These are phyloP conservation scores for Chrysoporthe austroafricana DNA, from an alignment of 2,329 filamentous ascomycete species.

Conservation along the genomic window DNA sequence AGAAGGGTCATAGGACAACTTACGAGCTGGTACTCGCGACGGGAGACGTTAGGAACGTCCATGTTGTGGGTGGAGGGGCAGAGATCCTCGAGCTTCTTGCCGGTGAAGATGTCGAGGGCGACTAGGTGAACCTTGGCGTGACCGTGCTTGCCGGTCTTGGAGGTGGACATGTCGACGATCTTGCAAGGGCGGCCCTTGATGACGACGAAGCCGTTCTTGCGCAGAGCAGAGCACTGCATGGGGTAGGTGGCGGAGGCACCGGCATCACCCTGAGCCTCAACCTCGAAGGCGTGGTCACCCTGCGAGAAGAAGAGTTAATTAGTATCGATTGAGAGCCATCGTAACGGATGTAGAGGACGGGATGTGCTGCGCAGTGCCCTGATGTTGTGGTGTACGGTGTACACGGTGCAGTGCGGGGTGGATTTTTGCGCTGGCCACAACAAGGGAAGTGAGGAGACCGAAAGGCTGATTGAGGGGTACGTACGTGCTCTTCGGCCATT, in stretches of 20 bases:
- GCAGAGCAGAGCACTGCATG: slow-evolving; percentile 99
- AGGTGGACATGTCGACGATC: slow-evolving; percentile 99
- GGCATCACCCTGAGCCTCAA: slow-evolving; percentile 73
- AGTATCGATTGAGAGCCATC: slow-evolving; percentile 23
- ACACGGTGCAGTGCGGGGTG: slow-evolving; percentile 51
- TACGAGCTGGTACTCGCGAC: slow-evolving; percentile 93
- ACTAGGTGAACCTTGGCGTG: slow-evolving; percentile 99
- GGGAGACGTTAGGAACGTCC: slow-evolving; percentile 93
- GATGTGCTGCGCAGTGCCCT: slow-evolving; percentile 28
- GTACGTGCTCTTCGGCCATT: slow-evolving; percentile 63
- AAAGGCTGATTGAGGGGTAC: slow-evolving; percentile 32
- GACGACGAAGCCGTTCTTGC: slow-evolving; percentile 98
- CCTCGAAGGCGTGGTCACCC: slow-evolving; percentile 78
- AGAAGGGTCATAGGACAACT: slow-evolving; percentile 46
- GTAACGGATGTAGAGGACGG: slow-evolving; percentile 7
- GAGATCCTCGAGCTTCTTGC: slow-evolving; percentile 99
- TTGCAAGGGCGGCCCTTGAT: slow-evolving; percentile 99
- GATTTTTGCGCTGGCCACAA: slow-evolving; percentile 38
- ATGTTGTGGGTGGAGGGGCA: slow-evolving; percentile 98
- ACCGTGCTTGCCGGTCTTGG: slow-evolving; percentile 99
- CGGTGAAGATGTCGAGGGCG: slow-evolving; percentile 98
- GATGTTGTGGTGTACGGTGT: slow-evolving; percentile 30
- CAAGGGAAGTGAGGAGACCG: slow-evolving; percentile 26
- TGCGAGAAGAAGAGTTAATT: slow-evolving; percentile 37
- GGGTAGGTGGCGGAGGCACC: slow-evolving; percentile 93